A percentile compares a stretch with the other conserved stretches of the same genome.
Conservation (phyloP, 2,329 filamentous ascomycete species). For the Talaromyces islandicus region DNA sequence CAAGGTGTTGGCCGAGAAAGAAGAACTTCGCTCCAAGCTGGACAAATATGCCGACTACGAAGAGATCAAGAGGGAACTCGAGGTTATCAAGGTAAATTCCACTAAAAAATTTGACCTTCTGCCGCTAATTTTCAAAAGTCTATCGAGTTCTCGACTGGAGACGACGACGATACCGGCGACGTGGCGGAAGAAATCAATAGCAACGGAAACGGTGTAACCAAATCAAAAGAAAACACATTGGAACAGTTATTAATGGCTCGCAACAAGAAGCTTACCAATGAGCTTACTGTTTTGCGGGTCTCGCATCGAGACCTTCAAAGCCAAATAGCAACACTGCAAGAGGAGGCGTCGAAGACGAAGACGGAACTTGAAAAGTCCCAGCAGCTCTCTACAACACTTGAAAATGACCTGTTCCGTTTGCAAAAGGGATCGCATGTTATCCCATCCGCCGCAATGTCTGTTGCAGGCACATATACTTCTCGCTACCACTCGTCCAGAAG, state of each 20-base stretch:
- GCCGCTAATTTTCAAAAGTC: conserved; percentile 46
- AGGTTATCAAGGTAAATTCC: conserved; percentile 68
- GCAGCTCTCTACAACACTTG: conserved; percentile 78
- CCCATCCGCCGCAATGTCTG: conserved; percentile 78
- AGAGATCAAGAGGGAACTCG: conserved; percentile 89
- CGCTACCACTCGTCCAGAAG: conserved; percentile 68
- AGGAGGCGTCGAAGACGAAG: conserved; percentile 76
- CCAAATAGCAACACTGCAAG: conserved; percentile 71
- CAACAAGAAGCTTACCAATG: conserved; percentile 94
- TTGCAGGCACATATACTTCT: conserved; percentile 84
- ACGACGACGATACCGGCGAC: conserved; percentile 57
- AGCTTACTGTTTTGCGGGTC: conserved; percentile 85
- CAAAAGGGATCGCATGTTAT: conserved; percentile 82
- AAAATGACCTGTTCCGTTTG: conserved; percentile 82
- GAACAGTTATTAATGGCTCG: conserved; percentile 86
- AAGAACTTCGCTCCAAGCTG: conserved; percentile 71
- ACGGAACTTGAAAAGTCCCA: conserved; percentile 80
- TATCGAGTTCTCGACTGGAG: conserved; percentile 91
- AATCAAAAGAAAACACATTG: conserved; percentile 68
- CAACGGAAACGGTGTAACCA: conserved; percentile 45
- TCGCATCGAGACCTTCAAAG: conserved; percentile 88
- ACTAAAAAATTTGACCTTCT: not conserved
- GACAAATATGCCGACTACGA: conserved; percentile 92
- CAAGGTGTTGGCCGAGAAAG: conserved; percentile 72
- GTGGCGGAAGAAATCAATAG: conserved; percentile 27